phyloP scores from a whole-genome alignment of 371 early-diverging fungal species.

The Entomophthora muscae region DNA sequence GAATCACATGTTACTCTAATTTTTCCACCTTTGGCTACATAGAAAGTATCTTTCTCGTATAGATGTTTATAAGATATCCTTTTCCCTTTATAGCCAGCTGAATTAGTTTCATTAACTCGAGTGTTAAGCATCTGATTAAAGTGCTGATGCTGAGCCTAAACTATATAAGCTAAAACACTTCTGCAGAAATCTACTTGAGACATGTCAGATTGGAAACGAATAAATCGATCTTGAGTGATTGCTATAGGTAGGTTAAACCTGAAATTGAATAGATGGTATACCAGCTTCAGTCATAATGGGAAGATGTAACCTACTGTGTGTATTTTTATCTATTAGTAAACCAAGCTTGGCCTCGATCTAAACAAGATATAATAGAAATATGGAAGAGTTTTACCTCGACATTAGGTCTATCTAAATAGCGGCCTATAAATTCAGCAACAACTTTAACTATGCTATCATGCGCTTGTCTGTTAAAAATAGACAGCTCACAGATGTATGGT shows the following conservation, averaged over 20 bases:
- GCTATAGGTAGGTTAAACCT: not conserved
- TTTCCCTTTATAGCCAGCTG: not conserved
- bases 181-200: not conserved
- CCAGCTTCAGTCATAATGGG: slow-evolving; percentile 2
- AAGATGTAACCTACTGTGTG: not conserved
- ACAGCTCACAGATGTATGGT: not conserved
- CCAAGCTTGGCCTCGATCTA: not conserved
- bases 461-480: not conserved
- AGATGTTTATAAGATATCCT: not conserved
- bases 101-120: not conserved
- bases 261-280: not conserved
- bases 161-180: not conserved
- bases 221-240: not conserved
- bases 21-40: not conserved
- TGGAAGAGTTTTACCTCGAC: not conserved
- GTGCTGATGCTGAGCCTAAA: not conserved
- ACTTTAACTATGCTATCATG: not conserved
- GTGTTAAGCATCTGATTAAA: not conserved
- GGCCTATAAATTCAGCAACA: not conserved
- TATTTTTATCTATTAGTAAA: slow-evolving; percentile 1
- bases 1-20: not conserved
- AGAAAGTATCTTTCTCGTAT: slow-evolving; percentile 3
- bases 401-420: not conserved
- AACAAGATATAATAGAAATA: not conserved
- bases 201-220: slow-evolving; percentile 1